Evolutionary conservation across 192 early-diverging fungal species (phyloP).

Genomic region (Allomyces arbusculus): DNA sequence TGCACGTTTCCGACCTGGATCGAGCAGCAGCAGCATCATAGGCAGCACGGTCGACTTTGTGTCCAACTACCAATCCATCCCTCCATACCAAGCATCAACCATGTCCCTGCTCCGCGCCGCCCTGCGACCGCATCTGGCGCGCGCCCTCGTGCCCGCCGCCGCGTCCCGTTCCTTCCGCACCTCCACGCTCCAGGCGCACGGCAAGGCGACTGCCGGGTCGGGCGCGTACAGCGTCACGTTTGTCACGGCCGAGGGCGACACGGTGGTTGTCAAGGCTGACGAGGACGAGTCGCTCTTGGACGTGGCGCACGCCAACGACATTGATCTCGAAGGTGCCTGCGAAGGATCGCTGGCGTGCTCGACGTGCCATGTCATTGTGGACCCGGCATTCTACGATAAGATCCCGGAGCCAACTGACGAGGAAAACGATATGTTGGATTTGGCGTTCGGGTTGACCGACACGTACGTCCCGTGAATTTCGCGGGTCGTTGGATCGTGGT

Average conservation of each 20-base stretch:
- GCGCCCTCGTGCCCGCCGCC: too few relatives aligned
- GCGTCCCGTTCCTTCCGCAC: too few relatives aligned
- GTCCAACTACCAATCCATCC: too few relatives aligned
- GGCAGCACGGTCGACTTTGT: too few relatives aligned
- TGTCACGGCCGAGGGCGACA: conserved; percentile 63
- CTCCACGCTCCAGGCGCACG: too few relatives aligned
- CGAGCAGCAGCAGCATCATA: too few relatives aligned
- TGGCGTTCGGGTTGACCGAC: conserved; percentile 88
- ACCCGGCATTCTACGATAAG: conserved; percentile 55
- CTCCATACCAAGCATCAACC: too few relatives aligned
- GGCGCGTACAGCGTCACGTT: conserved; percentile 45
- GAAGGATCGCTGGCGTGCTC: conserved; percentile 89
- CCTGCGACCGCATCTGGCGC: too few relatives aligned
- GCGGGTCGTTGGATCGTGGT: conserved; percentile 1
- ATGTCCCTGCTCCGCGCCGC: too few relatives aligned
- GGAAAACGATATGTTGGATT: conserved; percentile 94
- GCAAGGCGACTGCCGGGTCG: too few relatives aligned
- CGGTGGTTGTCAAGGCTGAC: conserved; percentile 48
- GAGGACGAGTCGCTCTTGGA: conserved; percentile 80
- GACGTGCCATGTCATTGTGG: conserved; percentile 83
- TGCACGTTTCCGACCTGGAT: too few relatives aligned
- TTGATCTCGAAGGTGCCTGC: conserved; percentile 89
- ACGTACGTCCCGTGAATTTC: conserved; percentile 29
- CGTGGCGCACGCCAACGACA: conserved; percentile 70
- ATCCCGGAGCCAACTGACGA: conserved; percentile 88